Evolutionary conservation across 352 stramenopile genomes (phyloP).

Genomic region (Phytophthora agathidicida): DNA sequence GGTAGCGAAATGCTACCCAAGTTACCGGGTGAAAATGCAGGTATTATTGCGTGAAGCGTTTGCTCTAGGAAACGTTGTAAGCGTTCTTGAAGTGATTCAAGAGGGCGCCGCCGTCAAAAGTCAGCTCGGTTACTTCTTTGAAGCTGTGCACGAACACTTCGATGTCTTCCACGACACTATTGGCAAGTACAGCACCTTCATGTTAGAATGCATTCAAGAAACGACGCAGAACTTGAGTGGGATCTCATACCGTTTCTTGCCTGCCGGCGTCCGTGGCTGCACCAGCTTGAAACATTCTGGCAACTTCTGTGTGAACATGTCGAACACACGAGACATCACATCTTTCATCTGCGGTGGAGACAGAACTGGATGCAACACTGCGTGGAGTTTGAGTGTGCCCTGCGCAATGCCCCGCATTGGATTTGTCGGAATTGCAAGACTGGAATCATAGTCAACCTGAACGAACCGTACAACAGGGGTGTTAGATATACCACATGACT

Average conservation of each 20-base stretch:
- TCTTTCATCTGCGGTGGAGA: constrained; percentile 95
- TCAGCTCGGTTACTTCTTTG: constrained; percentile 64
- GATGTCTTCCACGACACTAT: constrained; percentile 77
- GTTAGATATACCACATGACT: constrained; percentile 28
- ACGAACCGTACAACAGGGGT: constrained; percentile 37
- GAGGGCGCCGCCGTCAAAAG: constrained; percentile 70
- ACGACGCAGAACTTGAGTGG: not conserved
- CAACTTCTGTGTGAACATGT: constrained; percentile 90
- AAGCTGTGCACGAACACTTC: constrained; percentile 79
- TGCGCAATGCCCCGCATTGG: constrained; percentile 94
- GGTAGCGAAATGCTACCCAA: not conserved
- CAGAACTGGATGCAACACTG: constrained; percentile 92
- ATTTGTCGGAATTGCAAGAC: constrained; percentile 66
- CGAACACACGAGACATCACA: constrained; percentile 92
- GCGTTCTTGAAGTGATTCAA: constrained; percentile 65
- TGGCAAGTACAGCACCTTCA: not conserved
- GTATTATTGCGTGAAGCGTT: constrained; percentile 22
- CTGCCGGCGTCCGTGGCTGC: constrained; percentile 70
- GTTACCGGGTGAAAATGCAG: constrained; percentile 8
- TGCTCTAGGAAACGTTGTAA: constrained; percentile 51
- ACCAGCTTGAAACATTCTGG: constrained; percentile 90
- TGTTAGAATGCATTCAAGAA: not conserved
- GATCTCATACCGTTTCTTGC: constrained; percentile 65
- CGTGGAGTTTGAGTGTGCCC: constrained; percentile 95
- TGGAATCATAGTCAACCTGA: constrained; percentile 77